phyloP scores from a whole-genome alignment of 805 yeast genomes.

The Groenewaldozyma salmanticensis region DNA sequence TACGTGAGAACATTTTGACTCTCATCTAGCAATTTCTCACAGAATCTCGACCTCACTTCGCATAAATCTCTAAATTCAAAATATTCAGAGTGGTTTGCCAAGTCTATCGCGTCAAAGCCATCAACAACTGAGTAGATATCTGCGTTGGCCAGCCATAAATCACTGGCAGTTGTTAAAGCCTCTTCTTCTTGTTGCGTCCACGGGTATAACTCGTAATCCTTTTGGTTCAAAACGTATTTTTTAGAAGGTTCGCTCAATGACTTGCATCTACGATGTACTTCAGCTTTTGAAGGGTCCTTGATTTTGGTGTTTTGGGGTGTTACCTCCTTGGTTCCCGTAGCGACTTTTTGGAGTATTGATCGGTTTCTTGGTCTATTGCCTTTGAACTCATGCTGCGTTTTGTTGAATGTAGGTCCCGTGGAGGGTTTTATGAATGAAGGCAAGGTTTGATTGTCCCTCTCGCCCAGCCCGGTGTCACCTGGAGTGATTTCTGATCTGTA shows the following conservation, averaged over 20 bases:
- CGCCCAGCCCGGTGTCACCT: neutral
- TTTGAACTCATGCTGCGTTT: neutral
- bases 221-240: conserved; percentile 6
- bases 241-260: conserved; percentile 5
- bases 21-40: conserved; percentile 33
- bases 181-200: conserved; percentile 32
- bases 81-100: conserved; percentile 28
- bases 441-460: conserved; percentile 7
- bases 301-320: neutral
- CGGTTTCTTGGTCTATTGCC: conserved; percentile 11
- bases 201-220: conserved; percentile 23
- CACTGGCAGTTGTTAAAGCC: conserved; percentile 22
- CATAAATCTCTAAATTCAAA: conserved; percentile 27
- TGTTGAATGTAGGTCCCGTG: conserved; percentile 1
- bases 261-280: conserved; percentile 9
- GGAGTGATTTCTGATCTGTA: conserved; percentile 16
- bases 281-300: conserved; percentile 10
- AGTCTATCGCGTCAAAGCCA: conserved; percentile 26
- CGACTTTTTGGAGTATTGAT: conserved; percentile 17
- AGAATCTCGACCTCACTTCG: conserved; percentile 19
- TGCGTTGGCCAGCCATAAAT: conserved; percentile 30
- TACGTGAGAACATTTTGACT: conserved; percentile 37
- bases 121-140: conserved; percentile 31
- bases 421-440: conserved; percentile 5
- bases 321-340: conserved; percentile 1